These are phyloP conservation scores for Oidium heveae DNA, from an alignment of 2,329 filamentous ascomycete genomes.

Conservation along the genomic window DNA sequence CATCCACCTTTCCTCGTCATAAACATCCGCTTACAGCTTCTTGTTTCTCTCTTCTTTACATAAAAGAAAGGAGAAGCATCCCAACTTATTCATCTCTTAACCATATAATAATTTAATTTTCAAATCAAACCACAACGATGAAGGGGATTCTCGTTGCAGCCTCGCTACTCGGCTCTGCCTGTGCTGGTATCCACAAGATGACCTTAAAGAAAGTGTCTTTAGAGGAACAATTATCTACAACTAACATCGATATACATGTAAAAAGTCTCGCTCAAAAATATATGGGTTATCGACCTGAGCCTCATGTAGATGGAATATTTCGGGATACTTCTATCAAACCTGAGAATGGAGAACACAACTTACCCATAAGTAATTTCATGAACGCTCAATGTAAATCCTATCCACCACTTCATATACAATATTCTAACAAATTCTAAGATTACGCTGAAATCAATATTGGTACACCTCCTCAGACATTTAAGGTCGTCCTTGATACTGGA, in stretches of 20 bases:
- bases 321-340: slow-evolving; percentile 41
- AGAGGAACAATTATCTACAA: slow-evolving; percentile 68
- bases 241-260: slow-evolving; percentile 60
- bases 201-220: slow-evolving; percentile 94
- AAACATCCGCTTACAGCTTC: no score
- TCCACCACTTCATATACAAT: slow-evolving; percentile 35
- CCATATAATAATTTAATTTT: no score
- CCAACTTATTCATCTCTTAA: no score
- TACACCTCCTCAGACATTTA: no score
- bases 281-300: slow-evolving; percentile 53
- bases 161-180: slow-evolving; percentile 57
- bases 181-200: slow-evolving; percentile 80
- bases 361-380: slow-evolving; percentile 90
- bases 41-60: no score
- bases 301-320: slow-evolving; percentile 55
- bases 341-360: slow-evolving; percentile 43
- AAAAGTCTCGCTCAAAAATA: slow-evolving; percentile 84
- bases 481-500: no score
- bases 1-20: no score
- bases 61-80: no score
- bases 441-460: no score
- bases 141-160: slow-evolving; percentile 56
- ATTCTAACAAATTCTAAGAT: slow-evolving; percentile 85
- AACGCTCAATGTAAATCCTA: slow-evolving; percentile 76
- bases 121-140: no score